Evolutionary conservation across 208 protist genomes (phyloP).

Genomic region (Kentomonas sorsogonicus): DNA sequence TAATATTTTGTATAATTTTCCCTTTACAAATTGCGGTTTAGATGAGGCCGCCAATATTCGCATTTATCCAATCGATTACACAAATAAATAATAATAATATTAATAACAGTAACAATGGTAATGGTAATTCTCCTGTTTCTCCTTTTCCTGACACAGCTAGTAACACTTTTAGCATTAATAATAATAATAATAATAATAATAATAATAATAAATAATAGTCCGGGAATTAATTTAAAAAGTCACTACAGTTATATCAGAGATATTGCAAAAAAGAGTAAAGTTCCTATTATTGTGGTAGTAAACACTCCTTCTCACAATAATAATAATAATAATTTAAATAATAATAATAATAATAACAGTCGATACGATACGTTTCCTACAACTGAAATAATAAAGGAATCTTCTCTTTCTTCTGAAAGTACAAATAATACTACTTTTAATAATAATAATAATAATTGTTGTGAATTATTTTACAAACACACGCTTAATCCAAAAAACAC

Average conservation of each 20-base stretch:
- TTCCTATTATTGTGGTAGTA: not conserved
- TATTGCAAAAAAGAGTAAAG: not conserved
- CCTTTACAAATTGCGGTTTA: not conserved
- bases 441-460: not conserved
- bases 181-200: slow-evolving; percentile 8
- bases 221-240: not conserved
- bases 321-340: slow-evolving; percentile 4
- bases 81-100: slow-evolving; percentile 2
- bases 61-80: not conserved
- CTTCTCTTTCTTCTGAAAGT: too few species aligned
- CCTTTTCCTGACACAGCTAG: too few species aligned
- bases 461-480: slow-evolving; percentile 1
- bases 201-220: slow-evolving; percentile 4
- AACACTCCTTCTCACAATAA: slow-evolving; percentile 1
- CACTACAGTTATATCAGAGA: not conserved
- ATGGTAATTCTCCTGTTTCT: too few species aligned
- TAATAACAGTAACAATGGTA: slow-evolving; percentile 5
- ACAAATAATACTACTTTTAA: too few species aligned
- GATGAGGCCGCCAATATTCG: not conserved
- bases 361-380: too few species aligned
- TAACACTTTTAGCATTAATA: too few species aligned
- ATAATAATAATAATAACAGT: too few species aligned
- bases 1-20: not conserved
- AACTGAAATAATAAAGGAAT: too few species aligned
- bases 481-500: slow-evolving; percentile 1